phyloP scores from a whole-genome alignment of 177 flowering plant genomes.

The Vitis hybrid region DNA sequence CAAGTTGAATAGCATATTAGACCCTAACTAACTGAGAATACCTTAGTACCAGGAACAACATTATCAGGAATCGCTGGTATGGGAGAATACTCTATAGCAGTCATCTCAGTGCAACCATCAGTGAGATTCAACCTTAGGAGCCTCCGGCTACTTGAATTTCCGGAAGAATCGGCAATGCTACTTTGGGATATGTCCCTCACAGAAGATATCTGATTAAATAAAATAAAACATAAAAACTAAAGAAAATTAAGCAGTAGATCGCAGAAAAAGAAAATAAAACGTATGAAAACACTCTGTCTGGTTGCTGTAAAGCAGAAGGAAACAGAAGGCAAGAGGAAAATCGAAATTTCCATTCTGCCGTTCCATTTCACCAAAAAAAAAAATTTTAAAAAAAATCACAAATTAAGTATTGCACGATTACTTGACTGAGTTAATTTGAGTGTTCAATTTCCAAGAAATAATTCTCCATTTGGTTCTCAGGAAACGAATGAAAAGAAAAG shows the following conservation, averaged over 20 bases:
- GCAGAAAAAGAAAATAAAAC: background rate
- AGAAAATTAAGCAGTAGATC: background rate
- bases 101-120: conserved; percentile 72
- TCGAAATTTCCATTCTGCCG: no score
- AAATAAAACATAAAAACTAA: background rate
- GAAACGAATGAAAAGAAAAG: no score
- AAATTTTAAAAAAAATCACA: no score
- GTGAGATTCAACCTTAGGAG: conserved; percentile 64
- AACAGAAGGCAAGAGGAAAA: no score
- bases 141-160: conserved; percentile 40
- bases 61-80: conserved; percentile 59
- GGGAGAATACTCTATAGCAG: conserved; percentile 66
- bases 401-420: no score
- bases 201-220: conserved; percentile 53
- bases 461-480: no score
- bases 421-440: no score
- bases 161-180: conserved; percentile 37
- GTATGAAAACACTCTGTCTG: background rate
- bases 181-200: conserved; percentile 67
- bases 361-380: no score
- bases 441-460: no score
- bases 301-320: no score
- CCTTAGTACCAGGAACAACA: conserved; percentile 89
- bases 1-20: background rate
- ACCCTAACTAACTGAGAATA: conserved; percentile 20